Evolutionary conservation across 2,329 filamentous ascomycete species (phyloP), one percentile per base, ranked within the genome.

Genomic region (Ascochyta lentis): DNA sequence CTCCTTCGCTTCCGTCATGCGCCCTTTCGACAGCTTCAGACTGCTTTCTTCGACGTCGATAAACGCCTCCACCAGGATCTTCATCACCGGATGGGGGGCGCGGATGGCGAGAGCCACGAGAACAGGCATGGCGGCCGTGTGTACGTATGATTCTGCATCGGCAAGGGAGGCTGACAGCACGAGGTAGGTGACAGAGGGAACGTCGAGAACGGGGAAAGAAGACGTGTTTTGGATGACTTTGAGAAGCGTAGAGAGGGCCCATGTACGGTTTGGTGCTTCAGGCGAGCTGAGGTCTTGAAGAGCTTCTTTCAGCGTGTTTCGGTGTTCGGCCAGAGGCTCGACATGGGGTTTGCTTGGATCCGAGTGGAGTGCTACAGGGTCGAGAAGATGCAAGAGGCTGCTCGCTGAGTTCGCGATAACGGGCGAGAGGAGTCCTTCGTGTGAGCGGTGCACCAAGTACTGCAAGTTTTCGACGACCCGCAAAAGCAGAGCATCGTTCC

Each of bases 121-220:
- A 1, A 88, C 80, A 58, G 85, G 86, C 58, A 92, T 84, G 15
- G 86, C 84, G n/a, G 85, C 82, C 3, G 89, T 78, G 64, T 89
- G 89, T 57, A 91, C 86, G 67, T 88, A 92, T 52, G 90, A 88
- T 52, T 92, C 89, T 6, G 81, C 78, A 44, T 90, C 87, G 56
- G 83, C 81, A 1, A 91, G 77, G 0, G 91, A 79, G 9, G 83
- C 85, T 1, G 86, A 85, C 49, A 91, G 78, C 0, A 92, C 78
- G 1, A 90, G 79, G 6, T 88, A 83, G 0, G 89, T 78, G 3
- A 86, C 79, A 1, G 86, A 83, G 0, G 85, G 85, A n/a, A 91
- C 81, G 66, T 92, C 88, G 15, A 92, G 71, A 9, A 88, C 78
- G 0, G 86, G 73, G 48, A 72, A 73, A 38, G 85, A 85, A 35